A percentile compares a stretch with the other conserved stretches of the same genome.
These are phyloP conservation scores for Solanum chilense DNA, from an alignment of 257 asterid species.

Conservation along the genomic window DNA sequence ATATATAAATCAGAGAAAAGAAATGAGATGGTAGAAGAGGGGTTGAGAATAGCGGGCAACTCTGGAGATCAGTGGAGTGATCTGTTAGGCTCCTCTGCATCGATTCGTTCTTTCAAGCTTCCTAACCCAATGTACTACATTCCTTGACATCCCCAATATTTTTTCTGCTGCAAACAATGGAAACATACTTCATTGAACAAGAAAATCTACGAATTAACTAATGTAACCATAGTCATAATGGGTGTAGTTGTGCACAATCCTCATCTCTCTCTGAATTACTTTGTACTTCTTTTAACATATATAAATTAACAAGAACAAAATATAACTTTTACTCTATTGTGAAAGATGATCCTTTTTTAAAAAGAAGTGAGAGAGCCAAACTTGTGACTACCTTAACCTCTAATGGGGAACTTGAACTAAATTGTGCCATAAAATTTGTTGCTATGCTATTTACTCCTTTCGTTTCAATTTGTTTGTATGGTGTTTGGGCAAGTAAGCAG, in stretches of 20 bases:
- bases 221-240: background rate
- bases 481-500: background rate
- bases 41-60: slow-evolving; percentile 54
- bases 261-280: background rate
- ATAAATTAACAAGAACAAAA: background rate
- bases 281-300: background rate
- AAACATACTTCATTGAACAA: background rate
- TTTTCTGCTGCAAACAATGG: background rate
- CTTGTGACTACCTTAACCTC: background rate
- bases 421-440: background rate
- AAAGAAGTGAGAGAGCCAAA: background rate
- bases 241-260: background rate
- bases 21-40: slow-evolving; percentile 40
- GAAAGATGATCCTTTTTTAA: background rate
- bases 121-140: slow-evolving; percentile 86
- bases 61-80: slow-evolving; percentile 94
- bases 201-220: background rate
- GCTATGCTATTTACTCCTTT: background rate
- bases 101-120: slow-evolving; percentile 62
- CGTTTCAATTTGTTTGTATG: background rate
- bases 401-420: background rate
- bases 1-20: slow-evolving; percentile 63
- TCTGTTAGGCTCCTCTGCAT: slow-evolving; percentile 39
- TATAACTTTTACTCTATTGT: too few species aligned
- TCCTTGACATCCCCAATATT: slow-evolving; percentile 10